These are phyloP conservation scores for Letharia lupina DNA, from an alignment of 495 filamentous ascomycete genomes.

Conservation along the genomic window DNA sequence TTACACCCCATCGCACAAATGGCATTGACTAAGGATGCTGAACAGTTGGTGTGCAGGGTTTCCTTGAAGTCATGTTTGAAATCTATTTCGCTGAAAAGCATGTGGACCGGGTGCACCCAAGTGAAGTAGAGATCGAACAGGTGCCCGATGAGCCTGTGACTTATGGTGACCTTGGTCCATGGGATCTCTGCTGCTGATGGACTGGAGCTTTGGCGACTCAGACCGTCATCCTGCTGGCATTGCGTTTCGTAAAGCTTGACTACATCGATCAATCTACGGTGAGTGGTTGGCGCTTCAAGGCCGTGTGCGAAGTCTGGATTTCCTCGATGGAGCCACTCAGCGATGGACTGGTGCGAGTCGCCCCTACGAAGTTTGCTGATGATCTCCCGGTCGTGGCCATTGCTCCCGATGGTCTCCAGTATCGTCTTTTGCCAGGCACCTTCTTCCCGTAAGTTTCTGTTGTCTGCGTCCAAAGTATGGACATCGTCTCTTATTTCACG, in stretches of 20 bases:
- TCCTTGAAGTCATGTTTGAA: constrained; percentile 30
- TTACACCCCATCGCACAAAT: constrained; percentile 38
- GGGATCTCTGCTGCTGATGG: not conserved
- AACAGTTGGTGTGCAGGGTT: constrained; percentile 28
- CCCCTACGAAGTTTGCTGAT: constrained; percentile 29
- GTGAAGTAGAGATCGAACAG: constrained; percentile 38
- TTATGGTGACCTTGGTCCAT: constrained; percentile 32
- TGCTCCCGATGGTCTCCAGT: constrained; percentile 29
- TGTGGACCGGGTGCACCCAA: constrained; percentile 39
- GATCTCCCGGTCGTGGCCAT: constrained; percentile 32
- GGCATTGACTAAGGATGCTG: constrained; percentile 32
- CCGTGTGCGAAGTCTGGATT: constrained; percentile 20
- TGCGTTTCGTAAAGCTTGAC: constrained; percentile 16
- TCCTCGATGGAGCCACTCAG: constrained; percentile 30
- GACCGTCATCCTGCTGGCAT: constrained; percentile 12
- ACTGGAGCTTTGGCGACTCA: constrained; percentile 7
- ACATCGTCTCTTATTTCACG: constrained; percentile 13
- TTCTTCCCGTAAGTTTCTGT: constrained; percentile 17
- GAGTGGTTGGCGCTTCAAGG: constrained; percentile 15
- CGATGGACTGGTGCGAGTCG: constrained; percentile 30
- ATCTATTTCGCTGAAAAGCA: constrained; percentile 34
- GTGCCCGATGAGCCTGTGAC: constrained; percentile 30
- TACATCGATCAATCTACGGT: constrained; percentile 20
- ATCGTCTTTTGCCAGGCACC: constrained; percentile 31
- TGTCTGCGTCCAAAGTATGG: not conserved